Conservation (phyloP, 2,329 filamentous ascomycete genomes). For the Fusarium sp. region DNA sequence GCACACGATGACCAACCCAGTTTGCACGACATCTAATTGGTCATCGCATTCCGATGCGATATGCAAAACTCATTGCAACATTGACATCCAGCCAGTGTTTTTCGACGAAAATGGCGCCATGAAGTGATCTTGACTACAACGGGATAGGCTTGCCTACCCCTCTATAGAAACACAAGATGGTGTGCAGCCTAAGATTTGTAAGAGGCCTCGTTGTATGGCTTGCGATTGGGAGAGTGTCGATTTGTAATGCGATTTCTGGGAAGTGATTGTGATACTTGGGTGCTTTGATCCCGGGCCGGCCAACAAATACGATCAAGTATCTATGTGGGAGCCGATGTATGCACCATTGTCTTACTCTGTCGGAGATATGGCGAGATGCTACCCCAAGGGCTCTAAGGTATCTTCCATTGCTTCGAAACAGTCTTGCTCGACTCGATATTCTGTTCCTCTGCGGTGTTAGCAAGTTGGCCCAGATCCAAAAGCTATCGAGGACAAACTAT, state of each 20-base stretch:
- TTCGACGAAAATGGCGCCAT: neutral
- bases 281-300: neutral
- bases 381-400: neutral
- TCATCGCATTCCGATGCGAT: neutral
- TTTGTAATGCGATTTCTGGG: neutral
- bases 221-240: neutral
- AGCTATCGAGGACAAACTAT: neutral
- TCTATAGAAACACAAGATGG: constrained; percentile 10
- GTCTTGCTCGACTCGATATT: neutral
- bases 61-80: constrained; percentile 31
- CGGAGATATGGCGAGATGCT: neutral
- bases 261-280: neutral
- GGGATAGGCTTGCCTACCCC: neutral
- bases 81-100: neutral
- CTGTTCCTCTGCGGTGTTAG: neutral
- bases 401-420: neutral
- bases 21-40: constrained; percentile 7
- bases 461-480: neutral
- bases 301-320: neutral
- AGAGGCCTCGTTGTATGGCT: neutral
- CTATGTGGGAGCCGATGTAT: neutral
- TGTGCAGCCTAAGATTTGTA: constrained; percentile 18
- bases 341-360: neutral
- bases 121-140: neutral
- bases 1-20: constrained; percentile 7